Evolutionary conservation across 2,329 filamentous ascomycete genomes (phyloP).

Genomic region (Diaporthe australafricana): DNA sequence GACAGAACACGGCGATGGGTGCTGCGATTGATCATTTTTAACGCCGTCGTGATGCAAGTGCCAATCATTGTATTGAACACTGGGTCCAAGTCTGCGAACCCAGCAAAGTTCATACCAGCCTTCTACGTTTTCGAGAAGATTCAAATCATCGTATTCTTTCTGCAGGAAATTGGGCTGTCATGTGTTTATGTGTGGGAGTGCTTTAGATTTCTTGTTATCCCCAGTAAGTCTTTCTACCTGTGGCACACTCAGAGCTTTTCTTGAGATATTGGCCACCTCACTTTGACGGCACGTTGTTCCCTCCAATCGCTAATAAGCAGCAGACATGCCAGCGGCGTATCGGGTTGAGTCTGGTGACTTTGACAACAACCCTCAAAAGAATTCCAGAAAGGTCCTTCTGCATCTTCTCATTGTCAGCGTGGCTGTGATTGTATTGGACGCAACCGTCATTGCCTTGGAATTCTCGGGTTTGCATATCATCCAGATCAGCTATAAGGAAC

Average conservation of each 20-base stretch:
- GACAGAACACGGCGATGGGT: not conserved
- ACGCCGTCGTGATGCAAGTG: not conserved
- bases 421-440: not conserved
- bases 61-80: not conserved
- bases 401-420: not conserved
- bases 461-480: constrained; percentile 2
- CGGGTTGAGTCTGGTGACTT: not conserved
- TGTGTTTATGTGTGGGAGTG: constrained; percentile 10
- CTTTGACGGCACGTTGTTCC: too few relatives aligned
- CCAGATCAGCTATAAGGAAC: constrained; percentile 6
- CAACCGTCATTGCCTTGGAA: not conserved
- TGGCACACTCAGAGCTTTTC: too few relatives aligned
- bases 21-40: not conserved
- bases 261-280: too few relatives aligned
- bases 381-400: not conserved
- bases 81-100: not conserved
- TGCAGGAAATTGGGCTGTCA: constrained; percentile 1
- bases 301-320: not conserved
- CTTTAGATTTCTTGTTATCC: not conserved
- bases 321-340: not conserved
- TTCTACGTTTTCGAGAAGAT: not conserved
- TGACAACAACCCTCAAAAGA: not conserved
- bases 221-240: not conserved
- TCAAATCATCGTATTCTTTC: constrained; percentile 1
- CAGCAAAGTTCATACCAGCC: not conserved